Base-by-base conservation (phyloP, 768 basidiomycete genomes). In the Infundibulicybe gibba region DNA sequence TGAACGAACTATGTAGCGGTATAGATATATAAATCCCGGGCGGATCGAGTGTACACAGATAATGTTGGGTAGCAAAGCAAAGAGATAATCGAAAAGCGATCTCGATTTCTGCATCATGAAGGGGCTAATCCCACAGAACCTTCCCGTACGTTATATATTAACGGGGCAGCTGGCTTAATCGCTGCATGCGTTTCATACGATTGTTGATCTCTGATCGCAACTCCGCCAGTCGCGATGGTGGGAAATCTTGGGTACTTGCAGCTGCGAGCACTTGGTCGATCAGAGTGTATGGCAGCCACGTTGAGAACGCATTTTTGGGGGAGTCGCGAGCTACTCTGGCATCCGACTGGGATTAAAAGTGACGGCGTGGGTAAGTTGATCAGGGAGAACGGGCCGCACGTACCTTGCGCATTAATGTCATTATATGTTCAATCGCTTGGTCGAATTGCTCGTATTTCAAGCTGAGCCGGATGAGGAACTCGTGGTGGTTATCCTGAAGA, bases 211-310 rank as follows among this genome's bases (percentile, higher is more conserved):
- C 80, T 34, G 68, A 69, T 49, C 79, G 76, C 49, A 91, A 64
- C 50, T 77, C 74, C 30, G 70, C 62, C 40, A 82, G 69, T 37
- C 70, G 71, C 11, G 74, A 48, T 16, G 79, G 75, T 43, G 80
- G 60, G 32, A 73, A 71, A 32, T 73, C 70, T 55, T 79, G 75
- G 6, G 74, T 65, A 49, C 76, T 74, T 9, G 84, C 80, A 12
- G 83, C 82, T 17, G 74, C 72, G 21, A 93, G 72, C 32, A 93
- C 85, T 63, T 90, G 85, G 63, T 94, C 91, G 52, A 94, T 78
- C 45, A 93, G 74, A 41, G 81, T 79, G 58, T 93, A 93, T 12
- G 91, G 91, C 33, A 92, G 69, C 85, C 89, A 92, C 3, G 86
- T 86, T 44, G 76, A 61, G 31, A 74, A 77, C 2, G 87, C 77